Conservation (phyloP, 441 rosid genomes). For the Gossypium laxum region DNA sequence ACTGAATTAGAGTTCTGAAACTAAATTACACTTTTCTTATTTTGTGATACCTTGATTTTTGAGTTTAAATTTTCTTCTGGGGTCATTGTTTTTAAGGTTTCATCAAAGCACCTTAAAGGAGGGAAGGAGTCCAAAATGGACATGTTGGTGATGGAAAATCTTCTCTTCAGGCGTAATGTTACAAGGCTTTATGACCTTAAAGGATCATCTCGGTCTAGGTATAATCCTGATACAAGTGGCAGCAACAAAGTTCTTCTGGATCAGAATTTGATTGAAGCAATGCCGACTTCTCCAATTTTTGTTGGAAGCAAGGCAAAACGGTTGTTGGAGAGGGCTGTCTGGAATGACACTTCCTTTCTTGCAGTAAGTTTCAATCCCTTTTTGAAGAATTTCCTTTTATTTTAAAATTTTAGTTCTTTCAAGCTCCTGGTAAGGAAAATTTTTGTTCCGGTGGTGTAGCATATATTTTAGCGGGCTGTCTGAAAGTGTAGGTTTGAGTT, state of each 20-base stretch:
- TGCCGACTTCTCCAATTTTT: conserved; percentile 72
- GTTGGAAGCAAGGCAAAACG: conserved; percentile 66
- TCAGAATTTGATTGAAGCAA: conserved; percentile 65
- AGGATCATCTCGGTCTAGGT: conserved; percentile 65
- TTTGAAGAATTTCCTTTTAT: not conserved
- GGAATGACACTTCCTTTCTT: conserved; percentile 68
- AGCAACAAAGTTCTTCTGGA: conserved; percentile 59
- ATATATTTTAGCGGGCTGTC: not conserved
- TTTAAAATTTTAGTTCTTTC: not conserved
- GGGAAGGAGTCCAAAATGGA: conserved; percentile 65
- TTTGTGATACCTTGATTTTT: not conserved
- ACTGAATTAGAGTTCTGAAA: not conserved
- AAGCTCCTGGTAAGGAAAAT: not conserved
- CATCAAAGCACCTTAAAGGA: conserved; percentile 53
- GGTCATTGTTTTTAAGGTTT: conserved; percentile 33
- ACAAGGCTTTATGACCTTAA: conserved; percentile 55
- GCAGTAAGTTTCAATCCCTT: conserved; percentile 37
- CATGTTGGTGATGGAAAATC: conserved; percentile 73
- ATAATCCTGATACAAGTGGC: conserved; percentile 60
- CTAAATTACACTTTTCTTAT: not conserved
- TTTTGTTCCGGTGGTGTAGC: not conserved
- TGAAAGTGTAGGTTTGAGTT: not conserved
- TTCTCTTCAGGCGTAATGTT: conserved; percentile 48
- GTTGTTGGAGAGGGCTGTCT: conserved; percentile 63
- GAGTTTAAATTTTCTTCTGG: conserved; percentile 2